Conservation (phyloP, 78 protist species). For the Pelomyxa schiedti region DNA sequence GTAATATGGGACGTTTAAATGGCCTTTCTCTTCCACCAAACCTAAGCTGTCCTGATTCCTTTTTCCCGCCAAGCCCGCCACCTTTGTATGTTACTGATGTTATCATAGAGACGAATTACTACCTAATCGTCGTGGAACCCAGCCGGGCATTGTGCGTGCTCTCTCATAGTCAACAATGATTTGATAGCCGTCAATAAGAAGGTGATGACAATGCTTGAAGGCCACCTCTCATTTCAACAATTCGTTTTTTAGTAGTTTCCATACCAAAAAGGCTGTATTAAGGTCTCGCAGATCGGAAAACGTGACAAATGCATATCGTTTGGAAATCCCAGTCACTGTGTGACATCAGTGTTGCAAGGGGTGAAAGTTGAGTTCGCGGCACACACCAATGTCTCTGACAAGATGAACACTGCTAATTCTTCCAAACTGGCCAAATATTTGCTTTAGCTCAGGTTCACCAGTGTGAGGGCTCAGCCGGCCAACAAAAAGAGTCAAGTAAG, state of each 20-base stretch:
- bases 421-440: neutral
- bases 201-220: neutral
- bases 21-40: slow-evolving; percentile 9
- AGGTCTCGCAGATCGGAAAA: neutral
- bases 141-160: neutral
- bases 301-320: neutral
- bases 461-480: neutral
- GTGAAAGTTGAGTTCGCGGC: neutral
- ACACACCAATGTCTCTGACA: neutral
- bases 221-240: neutral
- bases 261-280: neutral
- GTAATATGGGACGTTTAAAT: too few relatives aligned
- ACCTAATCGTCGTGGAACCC: slow-evolving; percentile 3
- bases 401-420: neutral
- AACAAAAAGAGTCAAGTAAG: slow-evolving; percentile 8
- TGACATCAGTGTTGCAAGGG: neutral
- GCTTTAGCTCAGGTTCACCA: neutral
- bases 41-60: slow-evolving; percentile 4
- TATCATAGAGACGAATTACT: neutral
- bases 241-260: neutral
- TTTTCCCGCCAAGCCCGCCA: slow-evolving; percentile 6
- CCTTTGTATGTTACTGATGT: neutral
- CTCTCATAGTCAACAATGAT: slow-evolving; percentile 11
- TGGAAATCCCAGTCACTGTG: neutral
- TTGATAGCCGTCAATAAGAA: slow-evolving; percentile 1